Evolutionary conservation across 108 stramenopile species (phyloP).

Genomic region (Schizochytrium sp.): DNA sequence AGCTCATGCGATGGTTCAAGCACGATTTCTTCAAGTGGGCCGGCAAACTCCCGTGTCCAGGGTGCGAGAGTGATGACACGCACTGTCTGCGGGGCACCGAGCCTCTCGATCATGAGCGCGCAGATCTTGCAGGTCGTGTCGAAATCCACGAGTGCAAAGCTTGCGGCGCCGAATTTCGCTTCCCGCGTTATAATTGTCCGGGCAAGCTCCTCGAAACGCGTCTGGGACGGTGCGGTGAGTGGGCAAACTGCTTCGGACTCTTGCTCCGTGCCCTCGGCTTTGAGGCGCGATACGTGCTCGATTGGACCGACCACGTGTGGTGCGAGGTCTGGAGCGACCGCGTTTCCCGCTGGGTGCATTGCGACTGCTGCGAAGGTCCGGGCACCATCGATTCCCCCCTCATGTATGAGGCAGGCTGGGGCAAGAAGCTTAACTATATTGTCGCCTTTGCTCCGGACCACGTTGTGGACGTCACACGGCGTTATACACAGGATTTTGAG

Average conservation of each 20-base stretch:
- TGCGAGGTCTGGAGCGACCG: slow-evolving; percentile 62
- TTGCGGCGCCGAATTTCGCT: slow-evolving; percentile 65
- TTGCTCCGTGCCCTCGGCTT: slow-evolving; percentile 72
- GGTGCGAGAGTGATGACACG: slow-evolving; percentile 28
- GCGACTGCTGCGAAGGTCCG: slow-evolving; percentile 75
- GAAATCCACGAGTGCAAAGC: slow-evolving; percentile 43
- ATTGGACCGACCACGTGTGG: slow-evolving; percentile 98
- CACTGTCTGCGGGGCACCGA: not conserved
- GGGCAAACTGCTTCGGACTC: slow-evolving; percentile 85
- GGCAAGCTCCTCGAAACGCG: slow-evolving; percentile 65
- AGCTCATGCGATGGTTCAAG: slow-evolving; percentile 51
- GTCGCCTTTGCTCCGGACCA: slow-evolving; percentile 59
- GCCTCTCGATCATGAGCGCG: slow-evolving; percentile 28
- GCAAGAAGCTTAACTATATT: slow-evolving; percentile 71
- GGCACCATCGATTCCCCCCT: slow-evolving; percentile 74
- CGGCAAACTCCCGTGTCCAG: slow-evolving; percentile 44
- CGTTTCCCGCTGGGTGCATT: slow-evolving; percentile 64
- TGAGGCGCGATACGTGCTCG: slow-evolving; percentile 79
- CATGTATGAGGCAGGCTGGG: slow-evolving; percentile 97
- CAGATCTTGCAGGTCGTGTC: slow-evolving; percentile 26
- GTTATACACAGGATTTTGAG: slow-evolving; percentile 54
- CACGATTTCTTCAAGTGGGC: slow-evolving; percentile 56
- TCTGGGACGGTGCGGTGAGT: slow-evolving; percentile 90
- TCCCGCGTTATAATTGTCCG: slow-evolving; percentile 82
- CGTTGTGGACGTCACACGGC: slow-evolving; percentile 77